These are phyloP conservation scores for Saccharomycopsis sp. DNA, from an alignment of 805 yeast species.

Conservation along the genomic window DNA sequence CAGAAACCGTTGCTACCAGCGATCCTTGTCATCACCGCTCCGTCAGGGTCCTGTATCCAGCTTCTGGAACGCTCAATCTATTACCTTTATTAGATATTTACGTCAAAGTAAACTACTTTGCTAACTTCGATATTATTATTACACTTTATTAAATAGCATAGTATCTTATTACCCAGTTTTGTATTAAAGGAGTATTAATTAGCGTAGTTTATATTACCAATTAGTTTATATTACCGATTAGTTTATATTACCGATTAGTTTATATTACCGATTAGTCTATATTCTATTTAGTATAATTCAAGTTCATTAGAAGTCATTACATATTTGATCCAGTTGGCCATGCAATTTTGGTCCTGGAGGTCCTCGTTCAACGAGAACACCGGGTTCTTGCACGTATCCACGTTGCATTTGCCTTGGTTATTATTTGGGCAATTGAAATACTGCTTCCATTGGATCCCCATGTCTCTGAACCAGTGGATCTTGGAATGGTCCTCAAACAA, in stretches of 20 bases:
- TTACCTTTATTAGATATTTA: too few species aligned
- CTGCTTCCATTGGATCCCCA: constrained; percentile 70
- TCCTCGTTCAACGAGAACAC: constrained; percentile 44
- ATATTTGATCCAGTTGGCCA: constrained; percentile 58
- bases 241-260: not conserved
- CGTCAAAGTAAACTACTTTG: too few species aligned
- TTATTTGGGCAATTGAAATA: constrained; percentile 72
- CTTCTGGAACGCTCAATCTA: too few species aligned
- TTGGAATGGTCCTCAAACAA: constrained; percentile 61
- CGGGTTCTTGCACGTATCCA: constrained; percentile 43
- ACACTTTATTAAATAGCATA: too few species aligned
- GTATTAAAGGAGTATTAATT: too few species aligned
- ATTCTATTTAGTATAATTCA: not conserved
- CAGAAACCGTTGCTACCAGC: not conserved
- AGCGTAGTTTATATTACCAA: too few species aligned
- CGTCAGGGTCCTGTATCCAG: not conserved
- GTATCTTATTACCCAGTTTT: too few species aligned
- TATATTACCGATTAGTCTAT: not conserved
- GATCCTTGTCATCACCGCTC: not conserved
- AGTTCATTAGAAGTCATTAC: constrained; percentile 31
- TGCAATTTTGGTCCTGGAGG: constrained; percentile 63
- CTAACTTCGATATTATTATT: too few species aligned
- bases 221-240: not conserved
- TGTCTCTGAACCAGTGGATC: constrained; percentile 82
- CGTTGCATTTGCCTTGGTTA: constrained; percentile 40